A percentile compares a stretch with the other conserved stretches of the same genome.
These are phyloP conservation scores for Purshia tridentata DNA, from an alignment of 306 rosid genomes.

Conservation along the genomic window DNA sequence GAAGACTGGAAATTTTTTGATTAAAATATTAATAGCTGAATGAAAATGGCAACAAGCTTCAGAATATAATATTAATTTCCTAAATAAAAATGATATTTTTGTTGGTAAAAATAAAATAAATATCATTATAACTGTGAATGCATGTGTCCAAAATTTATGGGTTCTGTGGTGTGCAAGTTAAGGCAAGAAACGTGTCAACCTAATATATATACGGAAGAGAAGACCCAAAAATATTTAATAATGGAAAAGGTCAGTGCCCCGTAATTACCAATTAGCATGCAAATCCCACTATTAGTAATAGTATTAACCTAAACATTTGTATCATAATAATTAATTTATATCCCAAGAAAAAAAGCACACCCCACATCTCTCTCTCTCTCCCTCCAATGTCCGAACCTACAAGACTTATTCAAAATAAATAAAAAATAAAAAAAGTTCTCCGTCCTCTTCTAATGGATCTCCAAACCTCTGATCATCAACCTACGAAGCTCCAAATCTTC, in stretches of 20 bases:
- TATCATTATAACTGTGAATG: not conserved
- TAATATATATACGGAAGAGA: not conserved
- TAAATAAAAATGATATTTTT: too few species aligned
- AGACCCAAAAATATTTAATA: too few species aligned
- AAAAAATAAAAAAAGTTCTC: not conserved
- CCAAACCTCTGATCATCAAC: slow-evolving; percentile 28
- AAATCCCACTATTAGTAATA: not conserved
- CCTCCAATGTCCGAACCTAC: not conserved
- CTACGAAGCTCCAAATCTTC: slow-evolving; percentile 16
- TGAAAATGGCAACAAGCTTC: too few species aligned
- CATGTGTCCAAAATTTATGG: not conserved
- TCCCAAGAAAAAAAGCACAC: not conserved
- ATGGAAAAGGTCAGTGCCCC: not conserved
- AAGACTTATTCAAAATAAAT: slow-evolving; percentile 19
- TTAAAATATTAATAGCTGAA: too few species aligned
- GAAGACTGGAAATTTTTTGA: too few species aligned
- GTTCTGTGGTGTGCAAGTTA: slow-evolving; percentile 10
- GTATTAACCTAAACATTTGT: too few species aligned
- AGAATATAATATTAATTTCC: too few species aligned
- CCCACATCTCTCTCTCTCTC: too few species aligned
- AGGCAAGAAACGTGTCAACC: not conserved
- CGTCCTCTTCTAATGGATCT: slow-evolving; percentile 51
- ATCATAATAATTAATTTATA: not conserved
- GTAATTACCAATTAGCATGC: not conserved
- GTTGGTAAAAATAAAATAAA: not conserved